Evolutionary conservation across 129 eudicot genomes (phyloP).

Genomic region (Flaveria brownii): DNA sequence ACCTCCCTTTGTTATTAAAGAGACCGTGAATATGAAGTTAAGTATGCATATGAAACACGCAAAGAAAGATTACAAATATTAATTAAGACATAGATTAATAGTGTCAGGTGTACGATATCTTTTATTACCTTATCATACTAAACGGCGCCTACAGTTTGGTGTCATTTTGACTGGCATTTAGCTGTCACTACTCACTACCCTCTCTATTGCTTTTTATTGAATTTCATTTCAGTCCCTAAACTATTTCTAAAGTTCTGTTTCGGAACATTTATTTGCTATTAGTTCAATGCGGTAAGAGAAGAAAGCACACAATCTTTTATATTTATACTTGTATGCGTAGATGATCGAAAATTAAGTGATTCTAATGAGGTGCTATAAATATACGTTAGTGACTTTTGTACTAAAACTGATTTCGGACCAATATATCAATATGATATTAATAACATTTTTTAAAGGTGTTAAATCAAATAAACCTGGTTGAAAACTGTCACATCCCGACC

Average conservation of each 20-base stretch:
- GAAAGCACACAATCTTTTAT: too few species aligned
- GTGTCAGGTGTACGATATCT: slow-evolving; percentile 31
- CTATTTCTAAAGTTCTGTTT: neutral
- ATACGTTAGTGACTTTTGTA: too few species aligned
- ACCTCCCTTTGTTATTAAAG: too few species aligned
- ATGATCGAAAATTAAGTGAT: too few species aligned
- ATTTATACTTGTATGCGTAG: too few species aligned
- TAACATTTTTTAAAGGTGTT: too few species aligned
- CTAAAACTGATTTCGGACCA: too few species aligned
- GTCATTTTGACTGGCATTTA: slow-evolving; percentile 32
- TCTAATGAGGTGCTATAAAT: too few species aligned
- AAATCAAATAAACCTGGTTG: too few species aligned
- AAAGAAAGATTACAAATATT: slow-evolving; percentile 26
- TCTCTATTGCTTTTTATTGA: neutral
- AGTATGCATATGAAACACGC: slow-evolving; percentile 35
- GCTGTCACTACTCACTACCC: slow-evolving; percentile 35
- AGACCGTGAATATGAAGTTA: slow-evolving; percentile 37
- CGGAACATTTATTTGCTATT: neutral
- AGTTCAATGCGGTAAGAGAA: too few species aligned
- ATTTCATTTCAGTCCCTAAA: slow-evolving; percentile 19
- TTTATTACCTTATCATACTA: slow-evolving; percentile 9
- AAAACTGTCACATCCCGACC: too few species aligned
- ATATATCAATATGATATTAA: too few species aligned
- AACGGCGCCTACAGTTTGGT: slow-evolving; percentile 6
- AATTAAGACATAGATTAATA: slow-evolving; percentile 33